These are phyloP conservation scores for Sphagnum magellanicum DNA, from an alignment of 228 moss, liverwort and hornwort species.

Conservation along the genomic window DNA sequence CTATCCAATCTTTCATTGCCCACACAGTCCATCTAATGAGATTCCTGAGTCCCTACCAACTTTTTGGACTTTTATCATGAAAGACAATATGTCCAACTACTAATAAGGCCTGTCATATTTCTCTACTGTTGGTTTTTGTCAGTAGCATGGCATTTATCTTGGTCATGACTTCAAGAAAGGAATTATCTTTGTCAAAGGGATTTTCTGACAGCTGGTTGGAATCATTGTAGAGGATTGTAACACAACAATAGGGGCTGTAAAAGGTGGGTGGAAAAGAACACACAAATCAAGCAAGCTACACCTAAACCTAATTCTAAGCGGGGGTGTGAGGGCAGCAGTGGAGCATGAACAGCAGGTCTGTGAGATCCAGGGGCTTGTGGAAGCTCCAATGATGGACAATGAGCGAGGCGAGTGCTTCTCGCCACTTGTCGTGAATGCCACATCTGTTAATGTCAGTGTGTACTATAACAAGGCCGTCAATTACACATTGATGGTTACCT, in stretches of 20 bases:
- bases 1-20: neutral
- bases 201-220: neutral
- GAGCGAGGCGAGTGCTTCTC: constrained; percentile 87
- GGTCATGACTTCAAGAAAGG: neutral
- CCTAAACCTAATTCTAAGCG: neutral
- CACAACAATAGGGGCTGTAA: too few species aligned
- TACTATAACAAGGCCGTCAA: constrained; percentile 98
- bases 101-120: too few species aligned
- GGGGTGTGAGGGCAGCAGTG: constrained; percentile 38
- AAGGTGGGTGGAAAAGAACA: too few species aligned
- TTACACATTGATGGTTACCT: constrained; percentile 99
- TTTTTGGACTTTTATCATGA: neutral
- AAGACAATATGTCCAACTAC: too few species aligned
- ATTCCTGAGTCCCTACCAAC: neutral
- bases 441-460: constrained; percentile 90
- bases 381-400: constrained; percentile 79
- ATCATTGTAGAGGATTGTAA: too few species aligned
- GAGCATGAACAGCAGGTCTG: constrained; percentile 86
- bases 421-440: constrained; percentile 82
- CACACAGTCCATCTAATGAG: neutral
- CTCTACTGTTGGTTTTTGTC: neutral
- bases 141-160: neutral
- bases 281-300: neutral
- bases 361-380: constrained; percentile 97
- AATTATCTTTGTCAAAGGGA: neutral